These are phyloP conservation scores for Exophiala viscosa DNA, from an alignment of 2,329 filamentous ascomycete genomes.

Conservation along the genomic window DNA sequence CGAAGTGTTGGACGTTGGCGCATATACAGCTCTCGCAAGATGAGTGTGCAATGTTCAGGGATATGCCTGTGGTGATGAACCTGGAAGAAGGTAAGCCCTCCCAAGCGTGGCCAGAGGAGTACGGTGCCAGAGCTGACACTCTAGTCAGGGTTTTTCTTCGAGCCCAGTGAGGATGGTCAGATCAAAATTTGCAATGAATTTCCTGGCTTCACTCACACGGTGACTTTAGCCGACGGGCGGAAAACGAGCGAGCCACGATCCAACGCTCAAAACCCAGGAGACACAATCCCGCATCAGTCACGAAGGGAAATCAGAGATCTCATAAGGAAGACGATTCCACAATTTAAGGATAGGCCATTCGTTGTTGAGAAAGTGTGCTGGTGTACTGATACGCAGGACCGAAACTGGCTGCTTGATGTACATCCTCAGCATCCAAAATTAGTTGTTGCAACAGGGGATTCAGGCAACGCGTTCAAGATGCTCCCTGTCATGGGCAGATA, in stretches of 20 bases:
- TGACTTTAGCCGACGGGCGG: conserved; percentile 3
- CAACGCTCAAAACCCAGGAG: conserved; percentile 2
- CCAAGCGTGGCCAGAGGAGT: too few relatives aligned
- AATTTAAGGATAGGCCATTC: conserved; percentile 5
- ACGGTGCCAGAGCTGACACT: conserved; percentile 1
- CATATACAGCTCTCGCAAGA: conserved; percentile 7
- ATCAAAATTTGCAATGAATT: conserved; percentile 10
- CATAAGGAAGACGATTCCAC: conserved; percentile 3
- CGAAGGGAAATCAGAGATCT: conserved; percentile 4
- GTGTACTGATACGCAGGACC: conserved; percentile 3
- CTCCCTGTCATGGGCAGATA: conserved; percentile 8
- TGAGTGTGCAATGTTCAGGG: conserved; percentile 1
- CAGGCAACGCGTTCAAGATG: conserved; percentile 8
- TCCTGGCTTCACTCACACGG: conserved; percentile 9
- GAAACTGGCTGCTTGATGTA: conserved; percentile 9
- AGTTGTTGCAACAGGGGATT: conserved; percentile 8
- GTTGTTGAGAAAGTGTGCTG: conserved; percentile 8
- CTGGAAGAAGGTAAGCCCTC: conserved; percentile 5
- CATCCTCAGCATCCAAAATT: conserved; percentile 3
- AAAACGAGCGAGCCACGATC: conserved; percentile 5
- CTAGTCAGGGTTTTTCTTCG: conserved; percentile 3
- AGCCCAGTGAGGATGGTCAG: conserved; percentile 5
- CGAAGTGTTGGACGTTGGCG: conserved; percentile 8
- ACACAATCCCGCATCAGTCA: conserved; percentile 7
- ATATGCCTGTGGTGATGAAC: conserved; percentile 6